phyloP scores from a whole-genome alignment of 148 eudicot species.

The Beta vulgaris region DNA sequence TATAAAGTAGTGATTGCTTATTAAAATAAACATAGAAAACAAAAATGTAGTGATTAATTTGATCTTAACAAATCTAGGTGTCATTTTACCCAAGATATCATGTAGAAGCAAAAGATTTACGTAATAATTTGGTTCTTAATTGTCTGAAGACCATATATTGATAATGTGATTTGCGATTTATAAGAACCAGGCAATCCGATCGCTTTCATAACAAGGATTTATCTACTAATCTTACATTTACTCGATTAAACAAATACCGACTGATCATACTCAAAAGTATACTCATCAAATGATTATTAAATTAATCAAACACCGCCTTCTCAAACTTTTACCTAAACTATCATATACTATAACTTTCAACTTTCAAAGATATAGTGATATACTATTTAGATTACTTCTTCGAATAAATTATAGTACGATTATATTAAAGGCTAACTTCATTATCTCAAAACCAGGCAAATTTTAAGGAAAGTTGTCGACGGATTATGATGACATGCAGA shows the following conservation, averaged over 20 bases:
- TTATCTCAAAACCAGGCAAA: neutral
- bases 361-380: neutral
- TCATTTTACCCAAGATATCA: constrained; percentile 27
- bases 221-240: neutral
- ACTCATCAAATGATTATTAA: constrained; percentile 1
- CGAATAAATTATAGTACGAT: too few relatives aligned
- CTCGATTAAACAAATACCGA: neutral
- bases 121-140: constrained; percentile 23
- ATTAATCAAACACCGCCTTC: neutral
- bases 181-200: constrained; percentile 4
- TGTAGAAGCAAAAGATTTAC: constrained; percentile 29
- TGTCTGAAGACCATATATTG: constrained; percentile 11
- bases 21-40: too few relatives aligned
- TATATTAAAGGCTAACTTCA: neutral
- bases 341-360: too few relatives aligned
- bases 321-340: neutral
- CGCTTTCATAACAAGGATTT: constrained; percentile 15
- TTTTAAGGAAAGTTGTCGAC: neutral
- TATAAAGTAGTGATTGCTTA: too few relatives aligned
- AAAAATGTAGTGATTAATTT: too few relatives aligned
- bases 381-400: neutral
- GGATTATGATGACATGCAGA: neutral
- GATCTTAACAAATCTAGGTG: constrained; percentile 15
- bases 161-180: constrained; percentile 11
- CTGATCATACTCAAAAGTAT: constrained; percentile 7